A percentile compares a stretch with the other conserved stretches of the same genome.
Conservation (phyloP, 2,329 filamentous ascomycete species). For the Trichophyton rubrum region DNA sequence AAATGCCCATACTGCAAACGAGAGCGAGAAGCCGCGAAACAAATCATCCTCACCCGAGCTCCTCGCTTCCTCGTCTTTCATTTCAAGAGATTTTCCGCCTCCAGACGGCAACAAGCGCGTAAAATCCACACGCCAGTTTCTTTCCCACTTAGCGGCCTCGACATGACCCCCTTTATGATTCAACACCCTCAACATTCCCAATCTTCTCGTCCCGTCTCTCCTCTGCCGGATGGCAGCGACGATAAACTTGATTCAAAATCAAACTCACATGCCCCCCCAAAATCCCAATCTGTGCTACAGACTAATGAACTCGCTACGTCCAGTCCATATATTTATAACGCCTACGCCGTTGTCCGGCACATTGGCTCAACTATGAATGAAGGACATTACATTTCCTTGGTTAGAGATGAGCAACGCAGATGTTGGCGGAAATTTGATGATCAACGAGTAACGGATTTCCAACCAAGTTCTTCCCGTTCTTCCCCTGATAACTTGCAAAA, state of each 20-base stretch:
- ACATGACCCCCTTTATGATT: constrained; percentile 49
- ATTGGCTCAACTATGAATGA: constrained; percentile 52
- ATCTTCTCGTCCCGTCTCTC: constrained; percentile 20
- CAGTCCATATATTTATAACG: constrained; percentile 62
- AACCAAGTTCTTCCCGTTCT: constrained; percentile 39
- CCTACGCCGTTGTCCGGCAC: constrained; percentile 75
- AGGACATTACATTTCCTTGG: constrained; percentile 70
- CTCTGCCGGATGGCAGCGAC: constrained; percentile 14
- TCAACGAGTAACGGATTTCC: constrained; percentile 42
- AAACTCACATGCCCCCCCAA: constrained; percentile 48
- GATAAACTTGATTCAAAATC: constrained; percentile 12
- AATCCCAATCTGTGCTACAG: constrained; percentile 11
- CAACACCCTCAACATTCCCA: constrained; percentile 18
- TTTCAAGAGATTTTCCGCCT: constrained; percentile 57
- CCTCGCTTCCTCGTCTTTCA: constrained; percentile 68
- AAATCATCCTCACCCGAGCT: constrained; percentile 61
- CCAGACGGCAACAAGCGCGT: constrained; percentile 42
- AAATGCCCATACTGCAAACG: constrained; percentile 63
- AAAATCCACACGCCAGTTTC: constrained; percentile 62
- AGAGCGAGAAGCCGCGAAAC: constrained; percentile 54
- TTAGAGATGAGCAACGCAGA: constrained; percentile 46
- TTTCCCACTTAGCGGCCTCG: constrained; percentile 62
- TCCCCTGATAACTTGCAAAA: constrained; percentile 44
- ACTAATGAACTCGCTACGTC: constrained; percentile 23
- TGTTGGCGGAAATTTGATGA: constrained; percentile 54